A percentile compares a stretch with the other conserved stretches of the same genome.
Conservation (phyloP, 140 eudicot species). For the Senecio squalidus region DNA sequence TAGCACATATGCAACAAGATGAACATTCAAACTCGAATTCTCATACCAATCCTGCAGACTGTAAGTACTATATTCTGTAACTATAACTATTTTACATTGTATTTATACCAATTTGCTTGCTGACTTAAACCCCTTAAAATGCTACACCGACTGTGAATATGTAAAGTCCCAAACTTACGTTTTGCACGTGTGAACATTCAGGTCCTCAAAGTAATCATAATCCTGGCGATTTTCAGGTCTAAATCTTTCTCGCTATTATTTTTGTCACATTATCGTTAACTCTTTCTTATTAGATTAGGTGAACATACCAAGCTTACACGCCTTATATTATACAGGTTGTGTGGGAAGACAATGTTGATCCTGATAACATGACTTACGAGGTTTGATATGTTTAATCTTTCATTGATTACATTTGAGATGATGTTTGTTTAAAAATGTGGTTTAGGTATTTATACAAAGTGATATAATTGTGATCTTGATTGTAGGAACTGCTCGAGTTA, state of each 20-base stretch:
- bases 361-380: slow-evolving; percentile 96
- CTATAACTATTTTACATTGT: too few species aligned
- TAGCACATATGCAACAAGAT: slow-evolving; percentile 43
- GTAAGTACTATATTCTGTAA: slow-evolving; percentile 37
- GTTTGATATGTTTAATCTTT: slow-evolving; percentile 27
- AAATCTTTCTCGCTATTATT: slow-evolving; percentile 6
- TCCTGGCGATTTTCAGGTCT: slow-evolving; percentile 76
- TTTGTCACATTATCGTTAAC: slow-evolving; percentile 5
- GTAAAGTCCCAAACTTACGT: not conserved
- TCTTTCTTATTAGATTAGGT: not conserved
- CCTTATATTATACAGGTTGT: slow-evolving; percentile 42
- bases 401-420: not conserved
- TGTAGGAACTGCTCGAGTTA: slow-evolving; percentile 84
- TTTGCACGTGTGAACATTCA: slow-evolving; percentile 25
- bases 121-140: not conserved
- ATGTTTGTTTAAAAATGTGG: not conserved
- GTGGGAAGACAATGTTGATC: slow-evolving; percentile 91
- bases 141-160: not conserved
- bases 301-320: slow-evolving; percentile 17
- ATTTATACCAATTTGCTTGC: too few species aligned
- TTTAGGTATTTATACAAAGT: slow-evolving; percentile 9
- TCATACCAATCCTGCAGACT: slow-evolving; percentile 37
- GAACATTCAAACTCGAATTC: slow-evolving; percentile 36
- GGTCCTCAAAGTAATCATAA: slow-evolving; percentile 69
- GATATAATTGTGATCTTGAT: not conserved